Evolutionary conservation across 495 filamentous ascomycete species (phyloP).

Genomic region (Massariosphaeria phaeospora): DNA sequence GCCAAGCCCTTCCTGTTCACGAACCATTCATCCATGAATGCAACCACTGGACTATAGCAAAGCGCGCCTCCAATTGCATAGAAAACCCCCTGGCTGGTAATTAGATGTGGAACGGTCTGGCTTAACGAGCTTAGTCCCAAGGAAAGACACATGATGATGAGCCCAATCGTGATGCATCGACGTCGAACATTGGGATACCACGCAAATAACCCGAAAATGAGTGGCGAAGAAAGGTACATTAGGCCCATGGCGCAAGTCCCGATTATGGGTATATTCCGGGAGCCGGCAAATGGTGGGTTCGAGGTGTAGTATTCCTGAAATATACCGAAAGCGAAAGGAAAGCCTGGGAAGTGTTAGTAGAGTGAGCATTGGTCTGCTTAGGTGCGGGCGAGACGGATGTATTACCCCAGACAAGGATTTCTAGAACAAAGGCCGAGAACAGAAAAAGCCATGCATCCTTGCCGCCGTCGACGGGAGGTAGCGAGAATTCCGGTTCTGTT

Average conservation of each 20-base stretch:
- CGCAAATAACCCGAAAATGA: slow-evolving; percentile 40
- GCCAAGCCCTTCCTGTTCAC: slow-evolving; percentile 50
- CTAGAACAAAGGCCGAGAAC: slow-evolving; percentile 56
- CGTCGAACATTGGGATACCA: slow-evolving; percentile 34
- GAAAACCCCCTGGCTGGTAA: slow-evolving; percentile 52
- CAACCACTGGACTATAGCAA: slow-evolving; percentile 46
- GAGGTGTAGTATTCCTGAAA: slow-evolving; percentile 55
- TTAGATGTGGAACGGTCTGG: slow-evolving; percentile 44
- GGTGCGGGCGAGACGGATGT: no score
- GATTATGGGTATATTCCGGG: slow-evolving; percentile 47
- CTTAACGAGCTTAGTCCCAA: slow-evolving; percentile 45
- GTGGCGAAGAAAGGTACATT: slow-evolving; percentile 47
- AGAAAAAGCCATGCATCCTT: slow-evolving; percentile 62
- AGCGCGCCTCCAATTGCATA: slow-evolving; percentile 50
- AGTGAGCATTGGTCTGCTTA: background rate
- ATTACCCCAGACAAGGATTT: slow-evolving; percentile 62
- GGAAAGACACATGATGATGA: slow-evolving; percentile 31
- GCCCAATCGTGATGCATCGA: slow-evolving; percentile 39
- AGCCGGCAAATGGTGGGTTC: slow-evolving; percentile 43
- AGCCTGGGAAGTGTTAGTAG: slow-evolving; percentile 44
- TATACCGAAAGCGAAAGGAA: slow-evolving; percentile 58
- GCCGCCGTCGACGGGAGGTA: slow-evolving; percentile 57
- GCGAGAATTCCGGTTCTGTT: slow-evolving; percentile 29
- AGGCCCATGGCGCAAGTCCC: slow-evolving; percentile 43
- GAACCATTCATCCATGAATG: slow-evolving; percentile 59